Percentiles rank a stretch among this genome's conserved stretches.
Conservation (phyloP, 2,329 filamentous ascomycete species). For the Penicillium sp. region DNA sequence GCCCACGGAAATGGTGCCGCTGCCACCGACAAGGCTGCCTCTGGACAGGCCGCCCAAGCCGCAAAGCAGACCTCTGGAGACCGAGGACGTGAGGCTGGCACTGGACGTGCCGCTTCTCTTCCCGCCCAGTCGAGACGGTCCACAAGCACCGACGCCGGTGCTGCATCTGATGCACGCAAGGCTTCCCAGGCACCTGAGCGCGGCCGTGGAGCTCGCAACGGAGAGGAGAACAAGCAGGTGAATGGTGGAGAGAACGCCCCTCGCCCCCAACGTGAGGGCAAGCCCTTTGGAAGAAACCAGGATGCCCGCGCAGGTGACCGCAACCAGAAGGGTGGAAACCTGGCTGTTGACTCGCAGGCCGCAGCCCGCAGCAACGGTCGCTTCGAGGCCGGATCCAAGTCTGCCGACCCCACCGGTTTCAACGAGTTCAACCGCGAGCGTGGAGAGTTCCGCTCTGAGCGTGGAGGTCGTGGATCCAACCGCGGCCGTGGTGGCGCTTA, state of each 20-base stretch:
- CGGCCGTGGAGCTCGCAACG: constrained; percentile 31
- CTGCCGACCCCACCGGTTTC: constrained; percentile 36
- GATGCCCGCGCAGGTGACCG: constrained; percentile 30
- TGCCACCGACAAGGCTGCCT: constrained; percentile 34
- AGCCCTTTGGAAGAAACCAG: constrained; percentile 35
- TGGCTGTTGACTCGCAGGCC: constrained; percentile 35
- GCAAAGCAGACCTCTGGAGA: constrained; percentile 35
- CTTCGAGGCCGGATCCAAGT: constrained; percentile 39
- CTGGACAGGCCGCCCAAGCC: constrained; percentile 28
- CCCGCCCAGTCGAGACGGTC: constrained; percentile 39
- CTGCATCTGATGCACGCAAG: constrained; percentile 33
- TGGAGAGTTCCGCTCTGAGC: constrained; percentile 37
- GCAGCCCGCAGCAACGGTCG: constrained; percentile 36
- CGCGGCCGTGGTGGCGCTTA: constrained; percentile 43
- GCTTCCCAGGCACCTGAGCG: constrained; percentile 32
- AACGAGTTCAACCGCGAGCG: constrained; percentile 39
- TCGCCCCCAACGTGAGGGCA: constrained; percentile 36
- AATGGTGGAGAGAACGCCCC: constrained; percentile 30
- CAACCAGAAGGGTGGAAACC: constrained; percentile 26
- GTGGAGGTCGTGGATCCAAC: constrained; percentile 40
- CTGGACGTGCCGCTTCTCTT: constrained; percentile 40
- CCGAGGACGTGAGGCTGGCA: constrained; percentile 37
- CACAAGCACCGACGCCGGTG: constrained; percentile 33
- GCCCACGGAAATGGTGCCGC: constrained; percentile 35
- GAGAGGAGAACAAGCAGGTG: constrained; percentile 32